Evolutionary conservation across 2,329 filamentous ascomycete species (phyloP).

Genomic region (Camillea tinctor): DNA sequence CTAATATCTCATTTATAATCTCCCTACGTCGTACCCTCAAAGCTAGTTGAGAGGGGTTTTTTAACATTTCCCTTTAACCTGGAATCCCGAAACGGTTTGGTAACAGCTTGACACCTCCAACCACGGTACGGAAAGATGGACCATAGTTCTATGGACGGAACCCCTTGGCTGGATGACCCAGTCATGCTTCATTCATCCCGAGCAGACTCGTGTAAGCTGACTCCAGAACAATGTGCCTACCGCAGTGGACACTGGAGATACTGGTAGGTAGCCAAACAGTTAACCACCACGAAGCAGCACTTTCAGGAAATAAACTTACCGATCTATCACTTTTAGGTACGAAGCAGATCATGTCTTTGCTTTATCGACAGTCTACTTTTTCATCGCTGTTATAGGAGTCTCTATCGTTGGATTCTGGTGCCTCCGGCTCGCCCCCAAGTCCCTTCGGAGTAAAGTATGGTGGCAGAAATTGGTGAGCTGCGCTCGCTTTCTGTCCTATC

Average conservation of each 20-base stretch:
- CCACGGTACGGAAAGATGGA: no score
- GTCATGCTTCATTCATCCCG: slow-evolving; percentile 40
- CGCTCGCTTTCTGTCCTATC: slow-evolving; percentile 42
- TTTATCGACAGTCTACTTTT: slow-evolving; percentile 51
- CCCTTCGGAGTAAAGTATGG: slow-evolving; percentile 24
- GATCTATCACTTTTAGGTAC: slow-evolving; percentile 41
- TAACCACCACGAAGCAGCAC: neutral
- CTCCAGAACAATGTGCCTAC: slow-evolving; percentile 44
- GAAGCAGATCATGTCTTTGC: slow-evolving; percentile 53
- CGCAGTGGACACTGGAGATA: slow-evolving; percentile 47
- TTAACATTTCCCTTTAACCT: no score
- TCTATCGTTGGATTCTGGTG: slow-evolving; percentile 42
- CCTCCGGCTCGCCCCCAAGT: slow-evolving; percentile 29
- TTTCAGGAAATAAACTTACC: neutral
- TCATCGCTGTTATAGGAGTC: slow-evolving; percentile 46
- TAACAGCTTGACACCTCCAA: no score
- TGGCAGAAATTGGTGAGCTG: slow-evolving; percentile 36
- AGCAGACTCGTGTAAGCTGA: slow-evolving; percentile 35
- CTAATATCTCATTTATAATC: no score
- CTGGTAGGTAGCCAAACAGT: slow-evolving; percentile 36
- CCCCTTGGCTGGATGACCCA: slow-evolving; percentile 40
- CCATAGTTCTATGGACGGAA: slow-evolving; percentile 9
- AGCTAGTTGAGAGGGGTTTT: no score
- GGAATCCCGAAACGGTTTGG: no score
- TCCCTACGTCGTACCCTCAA: no score